Conservation (phyloP, 768 basidiomycete genomes). For the Mycena rosella region DNA sequence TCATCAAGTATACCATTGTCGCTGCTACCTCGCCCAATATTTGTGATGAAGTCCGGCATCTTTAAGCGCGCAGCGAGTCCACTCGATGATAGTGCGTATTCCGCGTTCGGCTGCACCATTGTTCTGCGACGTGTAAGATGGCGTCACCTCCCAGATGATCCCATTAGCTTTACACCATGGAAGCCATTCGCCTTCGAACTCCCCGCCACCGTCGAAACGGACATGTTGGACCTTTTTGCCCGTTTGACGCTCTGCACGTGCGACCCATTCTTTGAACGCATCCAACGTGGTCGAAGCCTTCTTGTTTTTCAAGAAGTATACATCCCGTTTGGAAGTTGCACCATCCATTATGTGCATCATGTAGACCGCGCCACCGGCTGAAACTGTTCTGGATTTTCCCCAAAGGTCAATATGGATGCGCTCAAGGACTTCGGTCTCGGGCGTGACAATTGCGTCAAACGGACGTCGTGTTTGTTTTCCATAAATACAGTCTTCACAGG, state of each 20-base stretch:
- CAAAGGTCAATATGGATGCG: conserved; percentile 4
- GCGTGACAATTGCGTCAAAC: conserved; percentile 2
- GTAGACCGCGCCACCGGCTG: background rate
- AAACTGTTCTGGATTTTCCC: background rate
- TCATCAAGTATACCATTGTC: background rate
- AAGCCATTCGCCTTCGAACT: background rate
- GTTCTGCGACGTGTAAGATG: conserved; percentile 10
- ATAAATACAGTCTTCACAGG: conserved; percentile 12
- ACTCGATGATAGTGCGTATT: conserved; percentile 5
- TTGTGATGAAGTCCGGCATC: conserved; percentile 10
- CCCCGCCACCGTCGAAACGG: conserved; percentile 30
- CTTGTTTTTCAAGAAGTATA: background rate
- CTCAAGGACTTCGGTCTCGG: background rate
- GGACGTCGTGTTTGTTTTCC: conserved; percentile 2
- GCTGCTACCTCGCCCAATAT: conserved; percentile 26
- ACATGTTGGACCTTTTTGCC: conserved; percentile 6
- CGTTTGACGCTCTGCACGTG: background rate
- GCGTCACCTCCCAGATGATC: conserved; percentile 13
- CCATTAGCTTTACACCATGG: background rate
- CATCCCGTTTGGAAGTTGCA: background rate
- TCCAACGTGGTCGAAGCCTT: background rate
- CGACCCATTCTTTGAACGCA: background rate
- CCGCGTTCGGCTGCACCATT: conserved; percentile 16
- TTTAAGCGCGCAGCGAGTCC: conserved; percentile 23
- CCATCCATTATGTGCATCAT: conserved; percentile 2